phyloP scores from a whole-genome alignment of 2,329 filamentous ascomycete species.

The Colletotrichum salicis region DNA sequence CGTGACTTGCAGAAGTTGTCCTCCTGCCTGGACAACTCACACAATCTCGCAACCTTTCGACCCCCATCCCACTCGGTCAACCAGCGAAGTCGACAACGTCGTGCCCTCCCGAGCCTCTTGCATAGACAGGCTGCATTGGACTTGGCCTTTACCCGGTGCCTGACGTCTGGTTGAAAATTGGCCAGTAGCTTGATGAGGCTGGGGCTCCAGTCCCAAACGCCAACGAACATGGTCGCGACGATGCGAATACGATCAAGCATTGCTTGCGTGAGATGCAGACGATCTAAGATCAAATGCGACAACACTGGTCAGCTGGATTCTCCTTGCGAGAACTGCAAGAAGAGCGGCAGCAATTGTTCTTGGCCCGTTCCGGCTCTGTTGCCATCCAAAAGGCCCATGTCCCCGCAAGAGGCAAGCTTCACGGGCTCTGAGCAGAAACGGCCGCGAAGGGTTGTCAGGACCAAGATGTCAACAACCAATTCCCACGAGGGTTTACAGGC shows the following conservation, averaged over 20 bases:
- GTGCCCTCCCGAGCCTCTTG: background rate
- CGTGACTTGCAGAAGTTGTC: no score
- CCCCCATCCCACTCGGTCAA: background rate
- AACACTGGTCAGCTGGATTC: conserved; percentile 67
- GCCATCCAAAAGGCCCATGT: conserved; percentile 55
- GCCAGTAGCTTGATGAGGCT: background rate
- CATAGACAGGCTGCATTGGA: background rate
- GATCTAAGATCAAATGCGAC: conserved; percentile 88
- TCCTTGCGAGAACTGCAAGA: conserved; percentile 79
- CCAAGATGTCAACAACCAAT: conserved; percentile 37
- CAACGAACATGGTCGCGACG: conserved; percentile 44
- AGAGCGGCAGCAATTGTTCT: conserved; percentile 75
- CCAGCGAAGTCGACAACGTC: background rate
- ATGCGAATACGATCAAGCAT: conserved; percentile 78
- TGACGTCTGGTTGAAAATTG: background rate
- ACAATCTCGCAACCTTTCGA: no score
- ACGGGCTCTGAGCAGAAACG: conserved; percentile 53
- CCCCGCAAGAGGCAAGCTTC: conserved; percentile 50
- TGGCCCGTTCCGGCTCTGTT: conserved; percentile 63
- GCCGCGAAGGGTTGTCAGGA: conserved; percentile 51
- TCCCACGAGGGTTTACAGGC: conserved; percentile 69
- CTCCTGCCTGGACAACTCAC: no score
- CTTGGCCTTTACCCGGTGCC: background rate
- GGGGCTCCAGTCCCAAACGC: no score
- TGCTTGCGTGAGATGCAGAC: conserved; percentile 78